A percentile compares a stretch with the other conserved stretches of the same genome.
phyloP scores from a whole-genome alignment of 495 filamentous ascomycete genomes.

The Umbilicaria muhlenbergii region DNA sequence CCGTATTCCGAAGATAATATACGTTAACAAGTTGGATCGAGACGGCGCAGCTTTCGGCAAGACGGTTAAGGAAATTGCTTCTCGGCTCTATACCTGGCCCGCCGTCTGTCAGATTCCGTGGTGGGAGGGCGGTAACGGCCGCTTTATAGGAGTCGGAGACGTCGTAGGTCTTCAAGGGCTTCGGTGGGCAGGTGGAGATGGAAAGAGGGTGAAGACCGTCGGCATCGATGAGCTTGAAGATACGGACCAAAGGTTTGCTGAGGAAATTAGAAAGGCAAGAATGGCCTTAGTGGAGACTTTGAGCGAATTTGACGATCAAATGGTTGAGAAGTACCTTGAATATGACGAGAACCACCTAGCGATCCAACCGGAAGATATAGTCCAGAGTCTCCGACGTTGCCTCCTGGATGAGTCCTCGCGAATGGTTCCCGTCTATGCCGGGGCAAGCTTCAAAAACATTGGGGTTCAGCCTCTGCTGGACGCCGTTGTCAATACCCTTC shows the following conservation, averaged over 20 bases:
- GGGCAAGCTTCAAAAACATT: constrained; percentile 84
- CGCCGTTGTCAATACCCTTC: constrained; percentile 71
- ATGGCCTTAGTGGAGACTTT: constrained; percentile 64
- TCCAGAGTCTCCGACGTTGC: constrained; percentile 55
- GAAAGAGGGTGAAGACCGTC: constrained; percentile 40
- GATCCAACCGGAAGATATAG: constrained; percentile 49
- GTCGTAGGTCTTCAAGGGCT: constrained; percentile 45
- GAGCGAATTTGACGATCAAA: constrained; percentile 69
- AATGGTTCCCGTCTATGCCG: constrained; percentile 80
- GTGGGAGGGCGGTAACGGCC: constrained; percentile 61
- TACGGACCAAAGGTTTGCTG: constrained; percentile 36
- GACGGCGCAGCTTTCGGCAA: constrained; percentile 81
- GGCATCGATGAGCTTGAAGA: constrained; percentile 32
- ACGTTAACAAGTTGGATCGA: constrained; percentile 91
- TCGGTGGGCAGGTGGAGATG: constrained; percentile 43
- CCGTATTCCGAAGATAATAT: constrained; percentile 73
- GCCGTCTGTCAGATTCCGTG: constrained; percentile 90
- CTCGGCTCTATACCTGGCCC: constrained; percentile 67
- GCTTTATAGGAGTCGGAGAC: constrained; percentile 71
- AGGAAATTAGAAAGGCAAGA: constrained; percentile 65
- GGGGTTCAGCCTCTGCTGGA: constrained; percentile 90
- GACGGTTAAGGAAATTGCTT: constrained; percentile 72
- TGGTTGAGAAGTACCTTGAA: constrained; percentile 74
- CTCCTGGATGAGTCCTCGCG: constrained; percentile 42
- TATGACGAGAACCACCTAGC: constrained; percentile 53